Conservation (phyloP, 148 eudicot genomes). For the Amaranthus cruentus region DNA sequence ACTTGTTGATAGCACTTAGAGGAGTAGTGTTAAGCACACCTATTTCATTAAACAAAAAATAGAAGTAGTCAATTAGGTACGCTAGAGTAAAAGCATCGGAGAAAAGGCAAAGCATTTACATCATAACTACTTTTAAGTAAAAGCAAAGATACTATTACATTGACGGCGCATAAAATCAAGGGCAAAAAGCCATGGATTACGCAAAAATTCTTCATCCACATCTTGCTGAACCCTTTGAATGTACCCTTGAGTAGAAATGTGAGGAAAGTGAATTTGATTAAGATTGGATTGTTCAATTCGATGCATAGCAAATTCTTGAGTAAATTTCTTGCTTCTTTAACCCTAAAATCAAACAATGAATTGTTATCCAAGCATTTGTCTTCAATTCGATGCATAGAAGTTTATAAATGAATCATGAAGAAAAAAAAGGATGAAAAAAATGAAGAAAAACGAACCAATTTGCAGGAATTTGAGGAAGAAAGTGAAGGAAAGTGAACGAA, state of each 20-base stretch:
- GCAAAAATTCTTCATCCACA: constrained; percentile 48
- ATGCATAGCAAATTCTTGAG: constrained; percentile 38
- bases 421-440: no score
- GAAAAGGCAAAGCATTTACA: not conserved
- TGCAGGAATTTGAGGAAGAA: no score
- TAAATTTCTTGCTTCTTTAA: no score
- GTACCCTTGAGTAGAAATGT: constrained; percentile 58
- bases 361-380: no score
- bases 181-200: constrained; percentile 59
- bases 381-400: no score
- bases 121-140: not conserved
- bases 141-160: constrained; percentile 15
- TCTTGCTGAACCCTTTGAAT: constrained; percentile 48
- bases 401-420: no score
- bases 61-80: not conserved
- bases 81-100: not conserved
- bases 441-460: no score
- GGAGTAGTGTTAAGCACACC: constrained; percentile 36
- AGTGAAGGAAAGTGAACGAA: no score
- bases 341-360: no score
- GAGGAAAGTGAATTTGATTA: not conserved
- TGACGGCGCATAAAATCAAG: constrained; percentile 28
- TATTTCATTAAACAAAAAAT: constrained; percentile 14
- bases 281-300: constrained; percentile 23
- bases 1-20: constrained; percentile 44